Evolutionary conservation across 1,284 basidiomycete genomes (phyloP).

Genomic region (Malassezia dermatis): DNA sequence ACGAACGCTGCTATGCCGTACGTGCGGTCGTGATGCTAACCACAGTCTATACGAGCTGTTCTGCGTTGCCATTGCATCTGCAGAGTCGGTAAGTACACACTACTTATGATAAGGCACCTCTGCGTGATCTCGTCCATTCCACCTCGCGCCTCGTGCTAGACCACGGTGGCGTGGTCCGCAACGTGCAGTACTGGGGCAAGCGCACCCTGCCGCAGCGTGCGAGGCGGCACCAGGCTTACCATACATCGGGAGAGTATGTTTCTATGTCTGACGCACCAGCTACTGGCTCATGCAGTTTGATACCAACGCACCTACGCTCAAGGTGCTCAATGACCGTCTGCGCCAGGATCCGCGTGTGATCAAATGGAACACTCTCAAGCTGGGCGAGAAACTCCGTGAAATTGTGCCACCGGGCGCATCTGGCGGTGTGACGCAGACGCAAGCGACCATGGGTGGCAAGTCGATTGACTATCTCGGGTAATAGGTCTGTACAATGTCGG

Average conservation of each 20-base stretch:
- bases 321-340: slow-evolving; percentile 59
- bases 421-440: slow-evolving; percentile 19
- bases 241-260: slow-evolving; percentile 67
- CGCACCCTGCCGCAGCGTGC: slow-evolving; percentile 65
- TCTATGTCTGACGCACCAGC: slow-evolving; percentile 50
- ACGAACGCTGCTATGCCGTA: slow-evolving; percentile 15
- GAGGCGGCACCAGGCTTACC: slow-evolving; percentile 59
- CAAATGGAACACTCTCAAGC: slow-evolving; percentile 68
- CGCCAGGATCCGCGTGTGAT: slow-evolving; percentile 69
- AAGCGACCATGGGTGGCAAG: slow-evolving; percentile 16
- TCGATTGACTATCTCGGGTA: slow-evolving; percentile 16
- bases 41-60: slow-evolving; percentile 45
- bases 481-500: not conserved
- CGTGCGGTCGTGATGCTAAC: slow-evolving; percentile 5
- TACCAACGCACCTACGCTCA: slow-evolving; percentile 62
- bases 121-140: slow-evolving; percentile 64
- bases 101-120: slow-evolving; percentile 55
- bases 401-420: slow-evolving; percentile 34
- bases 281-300: slow-evolving; percentile 86
- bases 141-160: slow-evolving; percentile 66
- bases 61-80: slow-evolving; percentile 40
- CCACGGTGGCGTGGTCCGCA: slow-evolving; percentile 67
- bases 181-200: slow-evolving; percentile 66
- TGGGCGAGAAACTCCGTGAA: slow-evolving; percentile 58
- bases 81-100: slow-evolving; percentile 27